Conservation (phyloP, 129 eudicot genomes). For the Smallanthus sonchifolius region DNA sequence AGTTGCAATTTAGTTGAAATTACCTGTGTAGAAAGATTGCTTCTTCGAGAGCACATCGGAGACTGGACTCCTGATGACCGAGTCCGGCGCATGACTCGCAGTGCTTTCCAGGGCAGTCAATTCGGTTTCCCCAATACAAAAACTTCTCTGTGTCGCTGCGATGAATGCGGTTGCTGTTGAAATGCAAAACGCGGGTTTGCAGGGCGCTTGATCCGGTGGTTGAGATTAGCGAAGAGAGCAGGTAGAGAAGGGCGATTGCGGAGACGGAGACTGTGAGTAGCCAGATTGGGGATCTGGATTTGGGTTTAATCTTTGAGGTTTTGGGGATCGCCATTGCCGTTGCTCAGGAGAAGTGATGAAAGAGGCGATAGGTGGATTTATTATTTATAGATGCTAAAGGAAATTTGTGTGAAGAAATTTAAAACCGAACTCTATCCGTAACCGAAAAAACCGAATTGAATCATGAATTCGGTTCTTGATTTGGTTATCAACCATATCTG, state of each 20-base stretch:
- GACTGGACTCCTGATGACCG: slow-evolving; percentile 98
- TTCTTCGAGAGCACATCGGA: slow-evolving; percentile 98
- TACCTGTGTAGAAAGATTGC: slow-evolving; percentile 83
- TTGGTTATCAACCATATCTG: no score
- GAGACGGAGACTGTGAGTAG: slow-evolving; percentile 41
- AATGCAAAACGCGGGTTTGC: slow-evolving; percentile 29
- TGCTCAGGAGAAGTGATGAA: slow-evolving; percentile 2
- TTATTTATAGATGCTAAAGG: not conserved
- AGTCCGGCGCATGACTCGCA: slow-evolving; percentile 87
- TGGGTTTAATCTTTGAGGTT: slow-evolving; percentile 48
- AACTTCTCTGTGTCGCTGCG: slow-evolving; percentile 42
- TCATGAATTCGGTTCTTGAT: no score
- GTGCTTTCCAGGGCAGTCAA: slow-evolving; percentile 95
- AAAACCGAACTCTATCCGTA: no score
- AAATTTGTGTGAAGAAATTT: no score
- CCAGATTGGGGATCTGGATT: slow-evolving; percentile 66
- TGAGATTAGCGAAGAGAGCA: slow-evolving; percentile 49
- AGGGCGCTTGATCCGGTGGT: slow-evolving; percentile 35
- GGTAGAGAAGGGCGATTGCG: slow-evolving; percentile 51
- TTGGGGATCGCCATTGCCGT: slow-evolving; percentile 74
- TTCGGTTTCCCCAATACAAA: slow-evolving; percentile 79
- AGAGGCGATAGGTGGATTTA: not conserved
- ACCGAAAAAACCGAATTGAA: no score
- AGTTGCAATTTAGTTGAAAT: not conserved
- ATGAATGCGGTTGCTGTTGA: not conserved